Evolutionary conservation across 495 filamentous ascomycete species (phyloP).

Genomic region (Xylaria castorea): DNA sequence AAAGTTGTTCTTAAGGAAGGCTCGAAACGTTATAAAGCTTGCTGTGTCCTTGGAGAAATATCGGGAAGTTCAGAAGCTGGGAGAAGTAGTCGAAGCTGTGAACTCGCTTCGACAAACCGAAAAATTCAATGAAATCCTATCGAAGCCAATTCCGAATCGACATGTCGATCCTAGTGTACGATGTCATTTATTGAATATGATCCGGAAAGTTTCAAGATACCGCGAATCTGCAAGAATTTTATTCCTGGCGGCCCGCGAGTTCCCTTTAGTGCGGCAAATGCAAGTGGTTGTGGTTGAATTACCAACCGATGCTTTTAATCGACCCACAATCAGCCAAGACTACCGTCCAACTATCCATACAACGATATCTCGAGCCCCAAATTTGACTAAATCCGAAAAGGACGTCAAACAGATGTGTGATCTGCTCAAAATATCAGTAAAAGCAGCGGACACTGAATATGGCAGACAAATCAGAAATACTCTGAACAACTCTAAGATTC

Average conservation of each 20-base stretch:
- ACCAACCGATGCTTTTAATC: constrained; percentile 34
- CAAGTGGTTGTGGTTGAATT: constrained; percentile 38
- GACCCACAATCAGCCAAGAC: neutral
- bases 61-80: constrained; percentile 7
- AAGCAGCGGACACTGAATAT: constrained; percentile 30
- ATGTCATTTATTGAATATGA: constrained; percentile 36
- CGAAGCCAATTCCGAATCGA: neutral
- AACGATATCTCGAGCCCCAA: constrained; percentile 29
- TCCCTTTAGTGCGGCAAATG: constrained; percentile 34
- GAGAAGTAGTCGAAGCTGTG: constrained; percentile 29
- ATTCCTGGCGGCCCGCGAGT: constrained; percentile 38
- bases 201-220: constrained; percentile 47
- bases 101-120: constrained; percentile 24
- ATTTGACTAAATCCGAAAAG: constrained; percentile 17
- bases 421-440: constrained; percentile 8
- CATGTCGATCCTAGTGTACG: constrained; percentile 23
- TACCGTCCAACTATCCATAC: constrained; percentile 28
- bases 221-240: constrained; percentile 43
- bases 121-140: constrained; percentile 17
- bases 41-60: constrained; percentile 25
- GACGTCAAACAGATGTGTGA: constrained; percentile 21
- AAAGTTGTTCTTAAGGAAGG: constrained; percentile 9
- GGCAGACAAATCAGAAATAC: constrained; percentile 28
- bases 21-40: constrained; percentile 27
- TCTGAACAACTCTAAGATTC: constrained; percentile 46